A percentile compares a stretch with the other conserved stretches of the same genome.
Evolutionary conservation across 768 basidiomycete species (phyloP).

Genomic region (Fistulinella prunicolor): DNA sequence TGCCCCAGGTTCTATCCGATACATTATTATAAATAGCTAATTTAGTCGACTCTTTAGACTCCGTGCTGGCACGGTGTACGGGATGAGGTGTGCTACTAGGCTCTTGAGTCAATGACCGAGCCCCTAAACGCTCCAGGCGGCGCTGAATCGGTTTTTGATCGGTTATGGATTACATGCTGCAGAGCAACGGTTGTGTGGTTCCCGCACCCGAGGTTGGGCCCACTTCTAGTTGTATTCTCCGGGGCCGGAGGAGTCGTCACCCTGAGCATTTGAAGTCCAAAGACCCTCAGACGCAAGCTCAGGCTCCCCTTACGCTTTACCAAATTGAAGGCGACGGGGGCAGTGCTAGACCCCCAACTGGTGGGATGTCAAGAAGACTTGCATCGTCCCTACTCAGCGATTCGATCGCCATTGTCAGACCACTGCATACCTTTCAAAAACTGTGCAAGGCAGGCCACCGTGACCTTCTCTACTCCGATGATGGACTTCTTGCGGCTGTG

Average conservation of each 20-base stretch:
- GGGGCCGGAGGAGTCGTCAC: not conserved
- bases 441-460: slow-evolving; percentile 2
- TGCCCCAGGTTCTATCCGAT: too few relatives aligned
- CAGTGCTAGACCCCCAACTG: too few relatives aligned
- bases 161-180: not conserved
- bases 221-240: not conserved
- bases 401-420: not conserved
- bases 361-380: too few relatives aligned
- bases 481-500: slow-evolving; percentile 27
- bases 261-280: not conserved
- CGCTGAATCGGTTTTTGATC: not conserved
- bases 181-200: not conserved
- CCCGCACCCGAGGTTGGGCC: too few relatives aligned
- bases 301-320: too few relatives aligned
- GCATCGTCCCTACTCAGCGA: not conserved
- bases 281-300: too few relatives aligned
- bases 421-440: slow-evolving; percentile 4
- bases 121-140: not conserved
- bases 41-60: too few relatives aligned
- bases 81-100: too few relatives aligned
- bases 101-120: too few relatives aligned
- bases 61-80: too few relatives aligned
- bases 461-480: slow-evolving; percentile 14
- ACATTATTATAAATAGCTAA: too few relatives aligned
- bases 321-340: too few relatives aligned